Base-by-base conservation (phyloP, 2,329 filamentous ascomycete species). In the Lachnellula occidentalis region DNA sequence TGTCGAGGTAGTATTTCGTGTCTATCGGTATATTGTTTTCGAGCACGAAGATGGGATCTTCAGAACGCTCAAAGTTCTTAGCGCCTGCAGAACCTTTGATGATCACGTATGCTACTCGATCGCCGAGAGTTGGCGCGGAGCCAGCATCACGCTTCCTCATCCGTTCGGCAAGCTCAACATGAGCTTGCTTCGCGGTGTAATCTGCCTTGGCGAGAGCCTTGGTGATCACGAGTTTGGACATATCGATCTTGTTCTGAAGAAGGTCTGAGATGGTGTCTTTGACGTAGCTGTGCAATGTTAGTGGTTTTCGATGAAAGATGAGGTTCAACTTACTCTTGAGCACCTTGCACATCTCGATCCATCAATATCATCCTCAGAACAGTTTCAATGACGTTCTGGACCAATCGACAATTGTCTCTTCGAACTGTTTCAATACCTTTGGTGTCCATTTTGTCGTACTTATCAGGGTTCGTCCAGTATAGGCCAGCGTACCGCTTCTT, bases 371-470 rank as follows among this genome's bases (percentile, higher is more conserved):
- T 97, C 63, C 90, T 83, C 61, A 99, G 74, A 21, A 96, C 92
- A 53, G 94, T 97, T 72, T 99, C 94, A 66, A 99, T 97, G 56
- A 97, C 94, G 3, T 88, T 96, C 72, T 97, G 92, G 15, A 97
- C 94, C 56, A 99, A 76, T 50, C 94, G 79, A 69, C 94, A 99
- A 69, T 99, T 99, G 71, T 99, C 94, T 79, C 94, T 81, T 63
- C 94, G 87, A 46, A 99, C 95, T 3, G 94, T 99, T 73, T 99
- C 94, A 62, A 99, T 97, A 78, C 94, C 94, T 72, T 99, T 99
- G 57, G 90, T 97, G 72, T 99, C 94, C 95, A 99, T 99, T 78
- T 97, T 99, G 80, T 99, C 95, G 71, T 88, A 94, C 72, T 96
- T 96, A 42, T 92, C 82, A 0, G 92, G 83, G 62, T 88, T 94